Evolutionary conservation across 2,329 filamentous ascomycete genomes (phyloP).

Genomic region (Didymella segeticola): DNA sequence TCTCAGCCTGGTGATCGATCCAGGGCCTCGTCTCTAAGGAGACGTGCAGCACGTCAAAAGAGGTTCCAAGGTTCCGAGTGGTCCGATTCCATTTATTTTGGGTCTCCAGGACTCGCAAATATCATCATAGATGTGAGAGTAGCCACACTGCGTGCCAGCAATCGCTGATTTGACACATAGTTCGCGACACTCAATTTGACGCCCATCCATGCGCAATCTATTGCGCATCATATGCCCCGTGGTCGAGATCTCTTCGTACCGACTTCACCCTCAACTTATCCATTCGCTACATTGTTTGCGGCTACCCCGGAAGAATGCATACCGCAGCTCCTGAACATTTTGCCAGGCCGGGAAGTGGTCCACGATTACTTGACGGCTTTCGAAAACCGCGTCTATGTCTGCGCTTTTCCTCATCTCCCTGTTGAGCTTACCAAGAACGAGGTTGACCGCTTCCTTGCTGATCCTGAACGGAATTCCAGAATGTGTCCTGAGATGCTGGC

Average conservation of each 20-base stretch:
- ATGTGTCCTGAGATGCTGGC: conserved; percentile 57
- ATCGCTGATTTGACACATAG: conserved; percentile 38
- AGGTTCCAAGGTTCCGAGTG: conserved; percentile 51
- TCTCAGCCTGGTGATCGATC: conserved; percentile 29
- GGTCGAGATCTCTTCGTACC: conserved; percentile 53
- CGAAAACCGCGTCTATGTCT: conserved; percentile 51
- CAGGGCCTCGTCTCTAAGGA: conserved; percentile 30
- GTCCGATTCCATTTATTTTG: conserved; percentile 58
- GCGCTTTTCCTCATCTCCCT: conserved; percentile 55
- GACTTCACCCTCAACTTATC: conserved; percentile 48
- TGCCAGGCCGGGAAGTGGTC: conserved; percentile 51
- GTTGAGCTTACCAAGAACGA: conserved; percentile 53
- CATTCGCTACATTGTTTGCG: conserved; percentile 55
- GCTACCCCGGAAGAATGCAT: conserved; percentile 44
- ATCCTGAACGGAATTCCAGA: conserved; percentile 52
- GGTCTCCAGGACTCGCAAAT: conserved; percentile 56
- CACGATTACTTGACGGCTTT: conserved; percentile 52
- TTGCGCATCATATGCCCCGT: conserved; percentile 54
- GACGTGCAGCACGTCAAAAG: conserved; percentile 37
- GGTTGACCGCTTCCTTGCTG: conserved; percentile 54
- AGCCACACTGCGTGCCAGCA: too few species aligned
- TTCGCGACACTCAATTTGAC: conserved; percentile 53
- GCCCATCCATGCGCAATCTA: conserved; percentile 41
- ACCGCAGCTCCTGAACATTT: conserved; percentile 45
- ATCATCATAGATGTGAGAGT: conserved; percentile 54